Conservation (phyloP, 2,329 filamentous ascomycete species). For the Mycosphaerella sp. region DNA sequence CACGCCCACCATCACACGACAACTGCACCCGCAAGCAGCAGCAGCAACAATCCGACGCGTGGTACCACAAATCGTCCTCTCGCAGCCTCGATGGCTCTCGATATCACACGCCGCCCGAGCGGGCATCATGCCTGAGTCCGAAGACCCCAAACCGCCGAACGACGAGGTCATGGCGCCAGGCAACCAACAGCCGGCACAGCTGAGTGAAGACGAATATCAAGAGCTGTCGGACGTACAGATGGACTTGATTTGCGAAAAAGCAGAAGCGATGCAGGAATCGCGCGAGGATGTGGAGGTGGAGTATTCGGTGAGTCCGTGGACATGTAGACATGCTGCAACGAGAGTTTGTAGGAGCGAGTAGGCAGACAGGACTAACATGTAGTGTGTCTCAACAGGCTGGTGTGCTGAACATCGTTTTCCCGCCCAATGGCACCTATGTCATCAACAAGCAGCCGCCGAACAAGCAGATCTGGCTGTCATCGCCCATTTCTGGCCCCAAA, state of each 20-base stretch:
- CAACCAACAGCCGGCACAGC: slow-evolving; percentile 50
- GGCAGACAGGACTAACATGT: slow-evolving; percentile 10
- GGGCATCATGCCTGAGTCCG: slow-evolving; percentile 40
- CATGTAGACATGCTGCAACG: background rate
- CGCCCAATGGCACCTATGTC: slow-evolving; percentile 72
- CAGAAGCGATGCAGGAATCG: slow-evolving; percentile 71
- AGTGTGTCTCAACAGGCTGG: slow-evolving; percentile 56
- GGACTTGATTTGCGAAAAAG: slow-evolving; percentile 48
- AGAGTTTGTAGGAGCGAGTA: background rate
- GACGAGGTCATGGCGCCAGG: slow-evolving; percentile 32
- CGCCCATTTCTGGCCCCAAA: slow-evolving; percentile 84
- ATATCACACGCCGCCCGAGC: slow-evolving; percentile 12
- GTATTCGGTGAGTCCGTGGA: slow-evolving; percentile 63
- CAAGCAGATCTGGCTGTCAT: slow-evolving; percentile 95
- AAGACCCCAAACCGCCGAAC: slow-evolving; percentile 37
- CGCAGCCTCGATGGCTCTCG: slow-evolving; percentile 22
- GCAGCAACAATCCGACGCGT: slow-evolving; percentile 1
- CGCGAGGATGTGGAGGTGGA: slow-evolving; percentile 78
- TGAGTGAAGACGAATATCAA: slow-evolving; percentile 68
- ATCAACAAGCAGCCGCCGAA: slow-evolving; percentile 99
- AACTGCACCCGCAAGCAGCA: background rate
- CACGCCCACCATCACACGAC: slow-evolving; percentile 10
- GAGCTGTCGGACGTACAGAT: slow-evolving; percentile 70
- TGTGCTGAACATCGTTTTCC: slow-evolving; percentile 69
- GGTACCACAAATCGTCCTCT: slow-evolving; percentile 9